Evolutionary conservation across 192 early-diverging fungal genomes (phyloP), one percentile per base, ranked within the genome.

Genomic region (Spizellomyces punctatus): DNA sequence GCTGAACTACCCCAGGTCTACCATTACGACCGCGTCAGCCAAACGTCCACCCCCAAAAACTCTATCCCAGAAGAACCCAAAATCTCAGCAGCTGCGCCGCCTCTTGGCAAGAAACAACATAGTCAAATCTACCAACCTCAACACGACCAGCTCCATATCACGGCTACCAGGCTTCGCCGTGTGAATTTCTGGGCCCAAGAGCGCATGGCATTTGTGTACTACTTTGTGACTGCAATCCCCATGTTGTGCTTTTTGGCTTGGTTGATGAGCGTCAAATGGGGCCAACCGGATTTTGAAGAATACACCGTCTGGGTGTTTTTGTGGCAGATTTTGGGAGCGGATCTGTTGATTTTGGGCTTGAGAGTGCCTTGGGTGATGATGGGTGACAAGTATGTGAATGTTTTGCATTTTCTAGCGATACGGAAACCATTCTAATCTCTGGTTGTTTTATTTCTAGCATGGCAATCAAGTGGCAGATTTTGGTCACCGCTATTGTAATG

Each of bases 381-480:
- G 36, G 14, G 17, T 61, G 59, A 61, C 59, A 61, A 61, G 59
- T 61, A 61, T 7, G 59, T 61, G 5, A 6, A 54, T 54, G 4
- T 54, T 19, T n/a, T 12, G 1, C 4, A 54, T 54, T 54, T 19
- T 54, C 17, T 19, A 2, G 50, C 0, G 12, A 54, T 54, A 4
- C 27, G 27, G 27, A 4, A 19, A 54, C 50, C 4, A 54, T 2
- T 54, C 12, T 54, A 2, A n/a, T 4, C 50, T 19, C 1, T 36
- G 27, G 27, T 36, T 36, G 3, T 36, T 36, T 36, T 36, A 36
- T 36, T 19, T 54, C 50, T 54, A 68, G 66, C 66, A 58, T 68
- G 54, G 50, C 27, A 10, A 36, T 68, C 21, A 68, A 68, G 52
- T 68, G 58, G 54, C 54, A 55, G 54, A 59, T 68, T 27, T 16